phyloP scores from a whole-genome alignment of 169 alveolate genomes.

The Plasmodium ovale region DNA sequence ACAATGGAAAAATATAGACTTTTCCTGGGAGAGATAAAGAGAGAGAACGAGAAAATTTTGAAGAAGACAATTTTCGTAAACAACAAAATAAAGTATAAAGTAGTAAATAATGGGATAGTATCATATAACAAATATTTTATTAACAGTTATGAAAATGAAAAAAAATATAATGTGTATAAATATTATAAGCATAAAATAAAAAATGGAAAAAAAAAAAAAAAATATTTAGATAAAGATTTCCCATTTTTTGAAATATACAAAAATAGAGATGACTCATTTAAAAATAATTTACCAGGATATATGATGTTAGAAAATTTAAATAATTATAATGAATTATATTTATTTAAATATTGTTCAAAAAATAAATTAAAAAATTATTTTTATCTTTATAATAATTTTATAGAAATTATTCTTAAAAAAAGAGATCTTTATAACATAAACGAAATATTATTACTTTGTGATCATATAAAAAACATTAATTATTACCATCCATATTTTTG shows the following conservation, averaged over 20 bases:
- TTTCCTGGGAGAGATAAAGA: constrained; percentile 10
- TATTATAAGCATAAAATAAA: constrained; percentile 40
- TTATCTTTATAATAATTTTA: constrained; percentile 17
- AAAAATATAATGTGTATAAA: constrained; percentile 31
- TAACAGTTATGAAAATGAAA: constrained; percentile 42
- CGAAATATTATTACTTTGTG: constrained; percentile 17
- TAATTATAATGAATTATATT: constrained; percentile 29
- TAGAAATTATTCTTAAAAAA: constrained; percentile 32
- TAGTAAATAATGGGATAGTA: neutral
- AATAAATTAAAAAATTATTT: neutral
- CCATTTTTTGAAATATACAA: constrained; percentile 55
- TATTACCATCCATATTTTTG: constrained; percentile 59
- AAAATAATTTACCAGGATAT: constrained; percentile 52
- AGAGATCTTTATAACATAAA: constrained; percentile 38
- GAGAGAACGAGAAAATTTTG: constrained; percentile 27
- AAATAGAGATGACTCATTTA: constrained; percentile 57
- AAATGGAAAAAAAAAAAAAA: constrained; percentile 33
- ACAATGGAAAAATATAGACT: constrained; percentile 31
- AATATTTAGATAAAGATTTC: constrained; percentile 1
- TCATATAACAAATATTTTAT: constrained; percentile 25
- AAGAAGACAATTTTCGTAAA: constrained; percentile 36
- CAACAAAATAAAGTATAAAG: constrained; percentile 21
- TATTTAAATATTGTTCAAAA: constrained; percentile 25
- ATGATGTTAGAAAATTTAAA: constrained; percentile 5
- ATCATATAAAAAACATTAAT: constrained; percentile 27